A percentile compares a stretch with the other conserved stretches of the same genome.
phyloP scores from a whole-genome alignment of 306 rosid genomes.

The Rosa chinensis region DNA sequence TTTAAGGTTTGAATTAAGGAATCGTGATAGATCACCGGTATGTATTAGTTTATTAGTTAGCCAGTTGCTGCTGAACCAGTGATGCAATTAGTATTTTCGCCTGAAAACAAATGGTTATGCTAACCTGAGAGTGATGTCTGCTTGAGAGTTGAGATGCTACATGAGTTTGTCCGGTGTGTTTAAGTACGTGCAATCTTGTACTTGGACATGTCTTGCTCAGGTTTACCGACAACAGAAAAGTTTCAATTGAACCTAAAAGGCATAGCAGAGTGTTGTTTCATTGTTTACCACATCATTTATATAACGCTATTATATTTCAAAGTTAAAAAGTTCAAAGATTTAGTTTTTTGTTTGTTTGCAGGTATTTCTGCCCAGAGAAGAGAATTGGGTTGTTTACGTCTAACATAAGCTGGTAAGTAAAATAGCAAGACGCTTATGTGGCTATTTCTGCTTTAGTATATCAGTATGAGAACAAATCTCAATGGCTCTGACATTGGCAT shows the following conservation, averaged over 20 bases:
- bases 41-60: not conserved
- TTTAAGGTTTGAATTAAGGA: not conserved
- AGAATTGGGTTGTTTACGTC: constrained; percentile 1
- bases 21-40: constrained; percentile 1
- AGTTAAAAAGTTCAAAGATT: not conserved
- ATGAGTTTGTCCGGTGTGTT: not conserved
- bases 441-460: not conserved
- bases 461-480: not conserved
- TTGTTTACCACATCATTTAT: not conserved
- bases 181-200: not conserved
- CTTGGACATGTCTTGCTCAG: not conserved
- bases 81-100: not conserved
- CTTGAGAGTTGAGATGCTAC: not conserved
- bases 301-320: not conserved
- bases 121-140: not conserved
- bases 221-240: not conserved
- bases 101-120: not conserved
- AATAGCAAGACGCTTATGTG: not conserved
- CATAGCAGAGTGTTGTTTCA: not conserved
- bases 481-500: not conserved
- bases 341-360: not conserved
- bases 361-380: constrained; percentile 10
- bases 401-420: not conserved
- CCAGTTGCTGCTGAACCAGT: not conserved
- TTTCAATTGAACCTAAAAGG: constrained; percentile 1